phyloP scores from a whole-genome alignment of 2,329 filamentous ascomycete species.

The Lasiodiplodia gonubiensis region DNA sequence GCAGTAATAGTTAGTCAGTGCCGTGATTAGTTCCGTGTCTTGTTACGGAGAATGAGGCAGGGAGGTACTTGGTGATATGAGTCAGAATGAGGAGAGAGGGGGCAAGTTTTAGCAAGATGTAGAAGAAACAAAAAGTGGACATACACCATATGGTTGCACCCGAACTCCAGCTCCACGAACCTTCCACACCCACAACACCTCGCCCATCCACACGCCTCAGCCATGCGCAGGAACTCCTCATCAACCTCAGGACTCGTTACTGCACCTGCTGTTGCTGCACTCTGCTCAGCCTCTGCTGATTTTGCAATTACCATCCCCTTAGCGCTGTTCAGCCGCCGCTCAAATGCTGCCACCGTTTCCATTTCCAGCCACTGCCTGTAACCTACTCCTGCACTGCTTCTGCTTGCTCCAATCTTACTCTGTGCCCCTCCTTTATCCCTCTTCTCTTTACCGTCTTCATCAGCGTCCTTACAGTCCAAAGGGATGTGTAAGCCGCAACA shows the following conservation, averaged over 20 bases:
- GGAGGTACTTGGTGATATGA: too few species aligned
- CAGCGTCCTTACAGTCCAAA: conserved; percentile 21
- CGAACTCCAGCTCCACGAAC: conserved; percentile 66
- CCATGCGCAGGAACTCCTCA: conserved; percentile 63
- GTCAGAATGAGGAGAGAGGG: too few species aligned
- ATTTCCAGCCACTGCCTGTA: background rate
- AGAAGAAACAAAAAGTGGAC: conserved; percentile 38
- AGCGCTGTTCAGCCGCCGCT: conserved; percentile 27
- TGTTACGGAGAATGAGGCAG: background rate
- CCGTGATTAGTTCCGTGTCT: background rate
- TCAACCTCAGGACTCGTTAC: background rate
- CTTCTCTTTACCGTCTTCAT: background rate
- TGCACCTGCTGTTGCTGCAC: conserved; percentile 29
- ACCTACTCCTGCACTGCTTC: background rate
- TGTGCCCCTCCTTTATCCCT: background rate
- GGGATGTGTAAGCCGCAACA: conserved; percentile 34
- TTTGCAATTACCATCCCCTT: background rate
- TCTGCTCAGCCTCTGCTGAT: background rate
- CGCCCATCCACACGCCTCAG: conserved; percentile 66
- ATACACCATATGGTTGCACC: conserved; percentile 70
- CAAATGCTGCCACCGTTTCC: conserved; percentile 24
- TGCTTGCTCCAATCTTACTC: background rate
- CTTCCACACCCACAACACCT: conserved; percentile 67
- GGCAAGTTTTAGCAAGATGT: too few species aligned
- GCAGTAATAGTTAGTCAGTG: background rate